phyloP scores from a whole-genome alignment of 305 asterid species.

The Plantago rigida region DNA sequence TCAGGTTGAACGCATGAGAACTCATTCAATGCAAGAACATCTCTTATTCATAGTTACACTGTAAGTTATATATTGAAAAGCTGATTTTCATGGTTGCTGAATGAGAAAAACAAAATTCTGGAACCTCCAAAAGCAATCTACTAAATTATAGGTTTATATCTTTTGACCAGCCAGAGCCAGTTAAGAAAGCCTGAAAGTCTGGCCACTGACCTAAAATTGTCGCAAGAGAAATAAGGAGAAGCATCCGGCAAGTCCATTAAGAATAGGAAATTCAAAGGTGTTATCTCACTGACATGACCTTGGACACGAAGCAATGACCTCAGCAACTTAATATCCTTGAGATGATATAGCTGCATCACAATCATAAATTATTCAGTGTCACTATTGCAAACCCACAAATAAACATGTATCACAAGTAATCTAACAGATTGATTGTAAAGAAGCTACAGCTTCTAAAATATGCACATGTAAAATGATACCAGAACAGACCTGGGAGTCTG shows the following conservation, averaged over 20 bases:
- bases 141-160: background rate
- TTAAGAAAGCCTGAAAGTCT: background rate
- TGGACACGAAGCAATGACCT: constrained; percentile 51
- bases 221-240: constrained; percentile 59
- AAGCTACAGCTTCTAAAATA: constrained; percentile 16
- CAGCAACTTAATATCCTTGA: constrained; percentile 62
- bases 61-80: background rate
- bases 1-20: background rate
- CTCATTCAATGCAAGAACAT: background rate
- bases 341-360: constrained; percentile 53
- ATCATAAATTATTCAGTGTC: constrained; percentile 15
- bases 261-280: constrained; percentile 46
- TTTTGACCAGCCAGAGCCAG: background rate
- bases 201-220: constrained; percentile 52
- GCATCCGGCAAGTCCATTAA: constrained; percentile 69
- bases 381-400: constrained; percentile 10
- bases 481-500: constrained; percentile 60
- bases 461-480: constrained; percentile 8
- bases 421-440: constrained; percentile 1
- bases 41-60: background rate
- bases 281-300: constrained; percentile 42
- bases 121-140: background rate
- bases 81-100: background rate
- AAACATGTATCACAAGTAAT: background rate
- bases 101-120: background rate